Evolutionary conservation across 345 rosid genomes (phyloP).

Genomic region (Citrus sinensis): DVS_A1.0 CM039161.1:3050501-3051000

Average conservation of each 20-base stretch:
- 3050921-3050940: conserved; percentile 68
- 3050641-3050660: conserved; percentile 37
- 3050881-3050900: conserved; percentile 83
- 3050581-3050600: neutral
- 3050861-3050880: conserved; percentile 95
- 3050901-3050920: conserved; percentile 75
- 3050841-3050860: conserved; percentile 68
- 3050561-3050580: no score
- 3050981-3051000: conserved; percentile 67
- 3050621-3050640: conserved; percentile 28
- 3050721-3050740: conserved; percentile 71
- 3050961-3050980: conserved; percentile 66
- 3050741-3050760: conserved; percentile 83
- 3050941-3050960: conserved; percentile 82
- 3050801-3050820: conserved; percentile 56
- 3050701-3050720: conserved; percentile 77
- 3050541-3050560: no score
- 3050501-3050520: no score
- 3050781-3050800: conserved; percentile 15
- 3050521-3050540: no score
- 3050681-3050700: conserved; percentile 71
- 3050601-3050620: neutral
- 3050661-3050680: conserved; percentile 57
- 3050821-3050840: conserved; percentile 80
- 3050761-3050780: conserved; percentile 85